These are phyloP conservation scores for Neonectria neomacrospora DNA, from an alignment of 2,329 filamentous ascomycete species.

Conservation along the genomic window DNA sequence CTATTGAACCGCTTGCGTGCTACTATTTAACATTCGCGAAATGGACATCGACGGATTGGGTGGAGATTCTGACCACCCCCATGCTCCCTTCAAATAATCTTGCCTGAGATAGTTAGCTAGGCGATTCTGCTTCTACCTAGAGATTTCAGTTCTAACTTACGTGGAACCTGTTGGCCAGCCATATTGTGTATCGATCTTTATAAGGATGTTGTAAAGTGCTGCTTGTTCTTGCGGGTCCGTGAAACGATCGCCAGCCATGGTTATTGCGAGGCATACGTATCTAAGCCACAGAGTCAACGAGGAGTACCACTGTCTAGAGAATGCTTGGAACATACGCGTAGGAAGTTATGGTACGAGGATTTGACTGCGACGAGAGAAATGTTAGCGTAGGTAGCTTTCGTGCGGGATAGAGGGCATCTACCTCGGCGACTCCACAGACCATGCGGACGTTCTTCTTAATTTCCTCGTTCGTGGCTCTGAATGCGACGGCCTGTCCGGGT, in stretches of 20 bases:
- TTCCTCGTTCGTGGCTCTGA: slow-evolving; percentile 42
- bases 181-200: slow-evolving; percentile 45
- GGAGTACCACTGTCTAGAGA: too few species aligned
- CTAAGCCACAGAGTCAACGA: slow-evolving; percentile 26
- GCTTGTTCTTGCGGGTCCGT: slow-evolving; percentile 50
- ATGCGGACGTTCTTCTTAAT: slow-evolving; percentile 44
- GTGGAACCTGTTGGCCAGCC: slow-evolving; percentile 45
- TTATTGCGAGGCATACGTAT: slow-evolving; percentile 45
- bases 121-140: too few species aligned
- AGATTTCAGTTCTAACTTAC: slow-evolving; percentile 28
- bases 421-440: slow-evolving; percentile 46
- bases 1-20: slow-evolving; percentile 27
- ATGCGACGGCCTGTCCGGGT: slow-evolving; percentile 40
- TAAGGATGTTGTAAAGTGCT: slow-evolving; percentile 50
- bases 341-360: slow-evolving; percentile 36
- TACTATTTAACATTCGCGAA: slow-evolving; percentile 36
- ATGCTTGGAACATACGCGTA: slow-evolving; percentile 29
- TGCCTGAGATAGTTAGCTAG: slow-evolving; percentile 29
- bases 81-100: slow-evolving; percentile 39
- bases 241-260: slow-evolving; percentile 54
- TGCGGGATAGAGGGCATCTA: slow-evolving; percentile 1
- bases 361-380: slow-evolving; percentile 32
- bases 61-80: slow-evolving; percentile 41
- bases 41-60: slow-evolving; percentile 36
- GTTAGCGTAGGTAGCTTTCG: not conserved